Evolutionary conservation across 306 rosid species (phyloP).

Genomic region (Ormosia emarginata): DNA sequence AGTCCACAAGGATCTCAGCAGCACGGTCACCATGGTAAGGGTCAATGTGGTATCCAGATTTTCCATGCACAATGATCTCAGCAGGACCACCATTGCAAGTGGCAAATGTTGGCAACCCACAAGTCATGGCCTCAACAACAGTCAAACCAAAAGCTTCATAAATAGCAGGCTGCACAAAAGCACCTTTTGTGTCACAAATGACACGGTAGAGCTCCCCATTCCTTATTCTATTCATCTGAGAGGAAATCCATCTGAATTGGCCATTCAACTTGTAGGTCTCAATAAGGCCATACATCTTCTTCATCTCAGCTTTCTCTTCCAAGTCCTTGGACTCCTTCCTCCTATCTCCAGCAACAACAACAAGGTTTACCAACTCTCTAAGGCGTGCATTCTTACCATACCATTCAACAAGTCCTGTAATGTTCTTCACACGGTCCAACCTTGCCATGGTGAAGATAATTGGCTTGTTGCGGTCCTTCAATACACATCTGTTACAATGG

Average conservation of each 20-base stretch:
- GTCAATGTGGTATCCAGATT: constrained; percentile 89
- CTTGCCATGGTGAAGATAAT: constrained; percentile 98
- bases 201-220: constrained; percentile 92
- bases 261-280: constrained; percentile 89
- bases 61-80: constrained; percentile 86
- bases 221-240: constrained; percentile 89
- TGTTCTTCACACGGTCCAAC: constrained; percentile 94
- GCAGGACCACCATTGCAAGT: constrained; percentile 95
- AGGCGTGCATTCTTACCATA: constrained; percentile 74
- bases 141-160: constrained; percentile 98
- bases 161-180: constrained; percentile 95
- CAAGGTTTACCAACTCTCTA: constrained; percentile 83
- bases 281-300: constrained; percentile 74
- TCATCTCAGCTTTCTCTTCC: constrained; percentile 92
- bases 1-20: constrained; percentile 68
- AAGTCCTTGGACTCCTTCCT: constrained; percentile 90
- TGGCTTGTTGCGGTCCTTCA: constrained; percentile 93
- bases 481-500: constrained; percentile 55
- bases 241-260: constrained; percentile 94
- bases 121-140: constrained; percentile 96
- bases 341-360: constrained; percentile 91
- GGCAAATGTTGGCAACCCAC: constrained; percentile 98
- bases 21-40: constrained; percentile 84
- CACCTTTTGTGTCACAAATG: constrained; percentile 84
- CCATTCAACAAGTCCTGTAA: constrained; percentile 96